These are phyloP conservation scores for Penicillium corylophilum DNA, from an alignment of 2,329 filamentous ascomycete genomes.

Conservation along the genomic window DNA sequence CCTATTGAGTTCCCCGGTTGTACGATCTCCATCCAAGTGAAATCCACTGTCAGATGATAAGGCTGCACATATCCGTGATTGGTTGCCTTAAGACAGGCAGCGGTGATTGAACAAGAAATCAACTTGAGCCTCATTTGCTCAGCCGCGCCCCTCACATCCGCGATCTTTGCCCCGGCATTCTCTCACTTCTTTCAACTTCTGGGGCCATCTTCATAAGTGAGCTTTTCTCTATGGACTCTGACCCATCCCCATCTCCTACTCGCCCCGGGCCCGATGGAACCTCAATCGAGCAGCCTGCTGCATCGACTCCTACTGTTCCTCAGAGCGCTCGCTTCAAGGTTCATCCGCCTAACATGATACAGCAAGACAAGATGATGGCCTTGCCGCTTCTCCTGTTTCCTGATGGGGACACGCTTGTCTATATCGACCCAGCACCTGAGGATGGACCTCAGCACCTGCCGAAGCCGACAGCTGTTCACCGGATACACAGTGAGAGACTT, in stretches of 20 bases:
- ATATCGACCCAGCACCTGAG: slow-evolving; percentile 34
- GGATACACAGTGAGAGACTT: slow-evolving; percentile 35
- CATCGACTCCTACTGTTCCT: not conserved
- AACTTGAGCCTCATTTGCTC: slow-evolving; percentile 2
- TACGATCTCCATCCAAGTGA: not conserved
- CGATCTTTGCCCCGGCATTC: not conserved
- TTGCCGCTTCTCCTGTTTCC: not conserved
- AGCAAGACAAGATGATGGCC: not conserved
- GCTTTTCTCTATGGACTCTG: not conserved
- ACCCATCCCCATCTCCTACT: not conserved
- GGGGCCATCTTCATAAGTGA: no score
- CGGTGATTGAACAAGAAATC: not conserved
- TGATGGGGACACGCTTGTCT: slow-evolving; percentile 40
- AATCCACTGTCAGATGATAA: not conserved
- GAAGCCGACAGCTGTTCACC: slow-evolving; percentile 28
- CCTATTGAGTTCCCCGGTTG: no score
- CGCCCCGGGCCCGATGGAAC: not conserved
- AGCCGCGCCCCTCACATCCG: not conserved
- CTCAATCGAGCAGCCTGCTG: not conserved
- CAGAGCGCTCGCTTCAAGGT: not conserved
- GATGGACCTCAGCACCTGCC: slow-evolving; percentile 12
- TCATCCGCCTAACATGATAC: no score
- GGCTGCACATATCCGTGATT: not conserved
- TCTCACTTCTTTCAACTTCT: not conserved
- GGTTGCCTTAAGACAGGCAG: not conserved